These are phyloP conservation scores for Entelexis sorbosivorans DNA, from an alignment of 1,139 yeast genomes.

Conservation along the genomic window DNA sequence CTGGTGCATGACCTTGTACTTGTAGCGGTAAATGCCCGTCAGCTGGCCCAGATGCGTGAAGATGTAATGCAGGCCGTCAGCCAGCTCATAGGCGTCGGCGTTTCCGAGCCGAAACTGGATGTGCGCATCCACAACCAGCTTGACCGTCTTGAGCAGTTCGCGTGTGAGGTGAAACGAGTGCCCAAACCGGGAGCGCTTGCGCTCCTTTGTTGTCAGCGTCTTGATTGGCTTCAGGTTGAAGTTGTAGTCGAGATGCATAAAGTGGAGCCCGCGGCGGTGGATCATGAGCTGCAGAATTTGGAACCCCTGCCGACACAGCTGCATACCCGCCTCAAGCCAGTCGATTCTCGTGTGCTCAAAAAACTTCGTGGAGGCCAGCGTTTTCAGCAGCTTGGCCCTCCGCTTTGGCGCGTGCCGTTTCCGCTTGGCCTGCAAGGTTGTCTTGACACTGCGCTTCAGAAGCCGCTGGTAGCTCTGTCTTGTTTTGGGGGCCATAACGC, in stretches of 20 bases:
- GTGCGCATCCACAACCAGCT: conserved; percentile 84
- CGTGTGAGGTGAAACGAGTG: conserved; percentile 90
- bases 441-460: conserved; percentile 60
- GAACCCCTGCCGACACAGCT: conserved; percentile 84
- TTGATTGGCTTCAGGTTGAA: conserved; percentile 94
- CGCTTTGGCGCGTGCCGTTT: conserved; percentile 29
- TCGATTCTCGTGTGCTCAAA: conserved; percentile 88
- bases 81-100: conserved; percentile 84
- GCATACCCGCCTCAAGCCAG: conserved; percentile 98
- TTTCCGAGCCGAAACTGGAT: conserved; percentile 84
- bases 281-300: conserved; percentile 84
- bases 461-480: conserved; percentile 81
- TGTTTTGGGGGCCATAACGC: conserved; percentile 57
- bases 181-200: conserved; percentile 92
- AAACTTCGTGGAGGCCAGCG: conserved; percentile 66
- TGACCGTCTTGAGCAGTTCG: conserved; percentile 71
- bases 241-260: conserved; percentile 86
- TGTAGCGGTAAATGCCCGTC: conserved; percentile 93
- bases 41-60: conserved; percentile 89
- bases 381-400: conserved; percentile 43
- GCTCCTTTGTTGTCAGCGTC: conserved; percentile 89
- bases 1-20: conserved; percentile 96
- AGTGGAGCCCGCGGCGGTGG: conserved; percentile 84
- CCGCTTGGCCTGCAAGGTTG: conserved; percentile 47
- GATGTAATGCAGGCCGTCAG: conserved; percentile 86